Percentiles rank a stretch among this genome's conserved stretches.
These are phyloP conservation scores for Xylaria cubensis DNA, from an alignment of 495 filamentous ascomycete genomes.

Conservation along the genomic window DNA sequence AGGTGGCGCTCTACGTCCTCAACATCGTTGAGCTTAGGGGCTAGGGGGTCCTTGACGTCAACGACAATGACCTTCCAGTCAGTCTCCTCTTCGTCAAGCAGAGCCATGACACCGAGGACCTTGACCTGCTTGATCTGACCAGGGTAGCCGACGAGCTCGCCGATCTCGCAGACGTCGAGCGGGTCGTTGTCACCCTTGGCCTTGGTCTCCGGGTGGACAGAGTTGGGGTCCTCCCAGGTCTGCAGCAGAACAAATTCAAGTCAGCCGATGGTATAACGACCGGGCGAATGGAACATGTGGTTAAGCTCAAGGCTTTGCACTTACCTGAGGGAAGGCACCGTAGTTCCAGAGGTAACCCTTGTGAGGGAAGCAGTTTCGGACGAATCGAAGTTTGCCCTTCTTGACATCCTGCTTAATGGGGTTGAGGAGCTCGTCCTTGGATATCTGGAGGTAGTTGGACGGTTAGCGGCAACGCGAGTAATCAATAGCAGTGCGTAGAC, in stretches of 20 bases:
- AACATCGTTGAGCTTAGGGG: conserved; percentile 95
- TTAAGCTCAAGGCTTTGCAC: conserved; percentile 31
- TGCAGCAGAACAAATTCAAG: conserved; percentile 41
- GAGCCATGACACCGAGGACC: conserved; percentile 98
- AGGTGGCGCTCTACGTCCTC: conserved; percentile 99
- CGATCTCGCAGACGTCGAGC: conserved; percentile 98
- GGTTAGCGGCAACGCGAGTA: conserved; percentile 3
- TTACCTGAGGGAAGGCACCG: conserved; percentile 96
- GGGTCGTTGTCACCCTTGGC: conserved; percentile 99
- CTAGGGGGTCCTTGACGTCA: conserved; percentile 96
- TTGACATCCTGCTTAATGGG: conserved; percentile 94
- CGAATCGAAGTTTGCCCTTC: conserved; percentile 94
- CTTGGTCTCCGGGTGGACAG: conserved; percentile 97
- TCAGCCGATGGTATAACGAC: conserved; percentile 24
- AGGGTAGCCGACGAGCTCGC: conserved; percentile 92
- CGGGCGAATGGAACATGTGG: conserved; percentile 24
- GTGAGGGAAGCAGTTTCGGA: conserved; percentile 99
- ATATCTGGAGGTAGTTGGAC: conserved; percentile 67
- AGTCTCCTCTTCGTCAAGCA: conserved; percentile 99
- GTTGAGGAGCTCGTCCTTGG: conserved; percentile 95
- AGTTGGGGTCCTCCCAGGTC: conserved; percentile 99
- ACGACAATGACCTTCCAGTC: conserved; percentile 99
- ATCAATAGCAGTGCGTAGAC: conserved; percentile 26
- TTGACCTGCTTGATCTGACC: conserved; percentile 99
- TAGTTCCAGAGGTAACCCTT: conserved; percentile 99